Evolutionary conservation across 139 green algal genomes (phyloP), one percentile per base, ranked within the genome.

Genomic region (Zygnema cylindricum): DNA sequence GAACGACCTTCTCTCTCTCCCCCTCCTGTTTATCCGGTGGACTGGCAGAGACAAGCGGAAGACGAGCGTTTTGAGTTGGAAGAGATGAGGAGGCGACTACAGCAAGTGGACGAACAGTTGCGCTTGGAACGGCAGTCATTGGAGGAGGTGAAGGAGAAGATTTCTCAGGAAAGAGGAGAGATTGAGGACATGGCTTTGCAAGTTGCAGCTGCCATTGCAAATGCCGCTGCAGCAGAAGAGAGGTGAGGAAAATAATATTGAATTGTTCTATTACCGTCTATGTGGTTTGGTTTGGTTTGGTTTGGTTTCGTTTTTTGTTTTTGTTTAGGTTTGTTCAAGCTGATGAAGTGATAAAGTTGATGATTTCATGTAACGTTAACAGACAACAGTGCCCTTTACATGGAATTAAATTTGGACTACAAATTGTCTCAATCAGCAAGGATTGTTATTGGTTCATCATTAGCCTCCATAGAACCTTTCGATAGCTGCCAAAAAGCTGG

Each of bases 321-420:
- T 73, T 30, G 25, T 73, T 73, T 73, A 30, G 25, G 30, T 30
- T 73, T 73, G 25, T 30, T 73, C 57, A n/a, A n/a, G n/a, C n/a
- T n/a, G n/a, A n/a, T n/a, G n/a, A n/a, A n/a, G n/a, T n/a, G n/a
- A n/a, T n/a, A n/a, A n/a, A n/a, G n/a, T n/a, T n/a, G n/a, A n/a
- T 73, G 57, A 73, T 25, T 35, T 25, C 57, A 73, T 25, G 57
- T 30, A 73, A 35, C 57, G 30, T 30, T 35, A 25, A 73, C 57
- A 30, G 25, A 35, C 30, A 30, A 73, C 25, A 73, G 57, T 73
- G 25, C 30, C 57, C 25, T 30, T 35, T 73, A 35, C 30, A 30
- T 73, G 57, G 57, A 73, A 73, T 73, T 25, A 73, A 35, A 30
- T 73, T 73, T 73, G 30, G 30, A 73, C n/a, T n/a, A n/a, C n/a